Percentiles rank a stretch among this genome's conserved stretches.
Evolutionary conservation across 192 early-diverging fungal genomes (phyloP).

Genomic region (Diversispora epigaea): DNA sequence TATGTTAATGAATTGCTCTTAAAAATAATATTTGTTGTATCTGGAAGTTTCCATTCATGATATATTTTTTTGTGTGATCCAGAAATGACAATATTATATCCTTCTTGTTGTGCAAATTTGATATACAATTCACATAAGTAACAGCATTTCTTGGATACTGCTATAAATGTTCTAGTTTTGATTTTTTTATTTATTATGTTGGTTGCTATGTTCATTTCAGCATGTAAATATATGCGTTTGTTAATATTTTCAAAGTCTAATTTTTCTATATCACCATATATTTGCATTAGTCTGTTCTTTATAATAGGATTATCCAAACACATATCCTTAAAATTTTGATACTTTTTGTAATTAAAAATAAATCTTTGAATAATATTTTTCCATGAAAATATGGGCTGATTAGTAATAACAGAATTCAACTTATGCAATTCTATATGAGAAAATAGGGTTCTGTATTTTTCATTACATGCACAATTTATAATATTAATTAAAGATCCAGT

Average conservation of each 20-base stretch:
- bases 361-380: too few relatives aligned
- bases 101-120: too few relatives aligned
- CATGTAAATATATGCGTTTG: too few relatives aligned
- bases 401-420: not conserved
- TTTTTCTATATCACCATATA: not conserved
- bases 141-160: too few relatives aligned
- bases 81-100: too few relatives aligned
- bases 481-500: not conserved
- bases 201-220: too few relatives aligned
- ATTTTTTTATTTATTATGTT: too few relatives aligned
- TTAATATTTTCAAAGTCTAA: too few relatives aligned
- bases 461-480: not conserved
- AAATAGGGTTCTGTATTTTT: too few relatives aligned
- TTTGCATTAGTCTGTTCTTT: not conserved
- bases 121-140: not conserved
- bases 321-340: not conserved
- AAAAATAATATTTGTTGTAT: not conserved
- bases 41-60: not conserved
- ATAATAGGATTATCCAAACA: not conserved
- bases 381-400: not conserved
- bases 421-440: not conserved
- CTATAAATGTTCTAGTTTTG: too few relatives aligned
- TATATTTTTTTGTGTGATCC: not conserved
- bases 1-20: not conserved
- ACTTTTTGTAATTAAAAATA: not conserved